Evolutionary conservation across 2,329 filamentous ascomycete species (phyloP), one percentile per base, ranked within the genome.

Genomic region (Pestalotiopsis sp.): DNA sequence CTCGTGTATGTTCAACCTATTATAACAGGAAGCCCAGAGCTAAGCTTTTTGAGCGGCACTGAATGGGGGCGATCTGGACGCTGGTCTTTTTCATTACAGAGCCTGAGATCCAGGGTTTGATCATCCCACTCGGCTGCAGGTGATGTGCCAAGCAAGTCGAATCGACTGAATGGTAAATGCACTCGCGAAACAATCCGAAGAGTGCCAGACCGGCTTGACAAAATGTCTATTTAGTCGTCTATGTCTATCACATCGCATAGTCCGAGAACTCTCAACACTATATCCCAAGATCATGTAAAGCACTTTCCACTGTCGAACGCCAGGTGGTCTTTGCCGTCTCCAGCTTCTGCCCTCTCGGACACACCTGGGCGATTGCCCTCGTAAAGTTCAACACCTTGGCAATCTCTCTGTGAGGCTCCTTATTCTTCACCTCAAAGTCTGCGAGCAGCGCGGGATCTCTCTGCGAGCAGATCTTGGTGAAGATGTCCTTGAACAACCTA

Each of bases 381-480:
- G 68, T 20, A 17, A 25, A 49, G 25, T 64, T 64, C 38, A 64
- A 14, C 12, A 64, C 41, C n/a, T 23, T 23, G 1, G 14, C 14
- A 12, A 64, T 64, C 20, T 14, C 36, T 23, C 23, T 45, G 40
- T 64, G 40, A 45, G 61, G 61, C n/a, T 25, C 40, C n/a, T 64
- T 7, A 14, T 45, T 64, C 61, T 64, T 64, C 9, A 64, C 23
- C 4, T 52, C 40, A 38, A 64, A 49, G 61, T 66, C 63, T n/a
- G 49, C 20, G 13, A 66, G n/a, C 14, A 56, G 31, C n/a, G 13
- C 14, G 0, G 45, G 45, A 27, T 17, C n/a, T 11, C 23, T 17
- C 36, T 41, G 25, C 13, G 36, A 20, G 58, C 68, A 75, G 6
- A 70, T 45, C 27, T 71, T 63, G 65, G 75, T 73, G 71, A 80